Conservation (phyloP, 2,329 filamentous ascomycete genomes). For the Pestalotiopsis sp. region DNA sequence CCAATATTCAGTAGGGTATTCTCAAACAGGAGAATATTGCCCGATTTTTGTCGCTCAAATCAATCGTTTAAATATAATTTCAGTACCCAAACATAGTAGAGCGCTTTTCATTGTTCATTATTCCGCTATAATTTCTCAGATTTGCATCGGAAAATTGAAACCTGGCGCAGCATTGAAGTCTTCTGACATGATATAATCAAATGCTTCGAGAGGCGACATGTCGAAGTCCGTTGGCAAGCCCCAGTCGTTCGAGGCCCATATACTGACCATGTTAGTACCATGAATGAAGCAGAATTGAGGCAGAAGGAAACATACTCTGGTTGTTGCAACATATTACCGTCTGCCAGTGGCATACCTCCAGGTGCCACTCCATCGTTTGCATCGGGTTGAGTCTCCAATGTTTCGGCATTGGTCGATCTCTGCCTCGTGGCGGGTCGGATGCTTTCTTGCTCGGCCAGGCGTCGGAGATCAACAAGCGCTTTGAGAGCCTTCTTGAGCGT, state of each 20-base stretch:
- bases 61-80: too few relatives aligned
- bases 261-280: neutral
- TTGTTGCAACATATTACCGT: neutral
- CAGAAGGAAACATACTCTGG: neutral
- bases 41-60: too few relatives aligned
- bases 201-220: neutral
- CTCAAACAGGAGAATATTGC: too few relatives aligned
- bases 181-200: slow-evolving; percentile 2
- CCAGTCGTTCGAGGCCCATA: neutral
- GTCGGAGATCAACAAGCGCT: neutral
- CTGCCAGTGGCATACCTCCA: too few relatives aligned
- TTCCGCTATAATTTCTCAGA: too few relatives aligned
- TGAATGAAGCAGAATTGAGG: neutral
- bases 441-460: neutral
- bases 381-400: neutral
- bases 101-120: too few relatives aligned
- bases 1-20: too few relatives aligned
- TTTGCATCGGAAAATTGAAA: neutral
- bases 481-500: neutral
- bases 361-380: neutral
- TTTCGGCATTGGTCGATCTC: neutral
- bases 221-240: neutral
- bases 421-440: neutral
- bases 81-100: too few relatives aligned
- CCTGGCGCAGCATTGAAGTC: neutral